Evolutionary conservation across 2,329 filamentous ascomycete species (phyloP), one percentile per base, ranked within the genome.

Genomic region (Bimuria novae-zelandiae): DNA sequence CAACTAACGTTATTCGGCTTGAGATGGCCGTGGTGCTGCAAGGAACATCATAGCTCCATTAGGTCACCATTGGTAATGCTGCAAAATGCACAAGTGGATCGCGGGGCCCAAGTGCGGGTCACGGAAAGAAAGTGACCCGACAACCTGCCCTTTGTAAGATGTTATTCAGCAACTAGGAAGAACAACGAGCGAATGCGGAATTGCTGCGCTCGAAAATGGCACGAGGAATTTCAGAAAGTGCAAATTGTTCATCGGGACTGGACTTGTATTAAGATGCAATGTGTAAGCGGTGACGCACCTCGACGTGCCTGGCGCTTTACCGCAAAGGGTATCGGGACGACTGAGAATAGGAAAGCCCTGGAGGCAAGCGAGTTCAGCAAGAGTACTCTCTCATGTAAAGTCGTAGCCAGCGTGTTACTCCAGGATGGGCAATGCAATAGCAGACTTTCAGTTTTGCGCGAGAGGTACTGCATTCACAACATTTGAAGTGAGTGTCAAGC

Each of bases 61-160:
- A 55, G 23, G 32, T 57, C 48, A 61, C 32, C 52, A 59, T 61
- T 61, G 46, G 51, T 57, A 59, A 61, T 41, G 22, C 14, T 30
- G 49, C n/a, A 21, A 30, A 45, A 52, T 47, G 16, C 49, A 21
- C 33, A 36, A 16, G 4, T n/a, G n/a, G n/a, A n/a, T n/a, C n/a
- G n/a, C n/a, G n/a, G n/a, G n/a, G n/a, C n/a, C n/a, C n/a, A n/a
- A n/a, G n/a, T n/a, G n/a, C n/a, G n/a, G n/a, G n/a, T n/a, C n/a
- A n/a, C n/a, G n/a, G n/a, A n/a, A n/a, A n/a, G n/a, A n/a, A n/a
- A n/a, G n/a, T n/a, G n/a, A n/a, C n/a, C n/a, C n/a, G n/a, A n/a
- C n/a, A n/a, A n/a, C n/a, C n/a, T n/a, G n/a, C n/a, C n/a, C n/a
- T n/a, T 27, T 27, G 41, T 44, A 44, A 44, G 7, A 14, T 4